Evolutionary conservation across 768 basidiomycete genomes (phyloP).

Genomic region (Hypholoma fasciculare): DNA sequence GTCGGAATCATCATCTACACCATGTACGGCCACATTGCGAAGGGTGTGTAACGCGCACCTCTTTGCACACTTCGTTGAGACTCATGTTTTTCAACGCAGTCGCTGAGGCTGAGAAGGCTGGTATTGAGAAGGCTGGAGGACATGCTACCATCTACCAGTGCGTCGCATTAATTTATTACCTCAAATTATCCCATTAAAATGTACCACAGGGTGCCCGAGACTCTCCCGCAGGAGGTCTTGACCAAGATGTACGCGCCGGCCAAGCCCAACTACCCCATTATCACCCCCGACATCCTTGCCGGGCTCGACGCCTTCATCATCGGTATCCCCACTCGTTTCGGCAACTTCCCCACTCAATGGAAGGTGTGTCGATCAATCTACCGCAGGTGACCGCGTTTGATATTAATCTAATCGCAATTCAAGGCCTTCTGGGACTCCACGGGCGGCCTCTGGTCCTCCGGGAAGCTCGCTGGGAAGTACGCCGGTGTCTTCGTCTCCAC

Average conservation of each 20-base stretch:
- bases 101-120: conserved; percentile 55
- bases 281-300: conserved; percentile 52
- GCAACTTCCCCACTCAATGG: conserved; percentile 80
- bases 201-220: conserved; percentile 66
- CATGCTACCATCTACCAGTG: conserved; percentile 55
- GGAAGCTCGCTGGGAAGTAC: conserved; percentile 66
- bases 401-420: neutral
- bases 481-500: conserved; percentile 70
- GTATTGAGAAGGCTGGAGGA: conserved; percentile 52
- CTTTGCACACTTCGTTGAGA: conserved; percentile 16
- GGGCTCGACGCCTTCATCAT: conserved; percentile 73
- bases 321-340: conserved; percentile 81
- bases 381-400: neutral
- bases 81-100: conserved; percentile 38
- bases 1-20: conserved; percentile 74
- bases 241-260: conserved; percentile 69
- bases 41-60: conserved; percentile 10
- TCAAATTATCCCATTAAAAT: neutral
- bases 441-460: conserved; percentile 58
- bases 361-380: conserved; percentile 42
- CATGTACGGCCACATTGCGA: conserved; percentile 63
- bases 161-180: conserved; percentile 15
- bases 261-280: conserved; percentile 70
- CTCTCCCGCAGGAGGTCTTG: conserved; percentile 69
- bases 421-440: conserved; percentile 82